These are phyloP conservation scores for Colletotrichum gigasporum DNA, from an alignment of 2,329 filamentous ascomycete species.

Conservation along the genomic window DNA sequence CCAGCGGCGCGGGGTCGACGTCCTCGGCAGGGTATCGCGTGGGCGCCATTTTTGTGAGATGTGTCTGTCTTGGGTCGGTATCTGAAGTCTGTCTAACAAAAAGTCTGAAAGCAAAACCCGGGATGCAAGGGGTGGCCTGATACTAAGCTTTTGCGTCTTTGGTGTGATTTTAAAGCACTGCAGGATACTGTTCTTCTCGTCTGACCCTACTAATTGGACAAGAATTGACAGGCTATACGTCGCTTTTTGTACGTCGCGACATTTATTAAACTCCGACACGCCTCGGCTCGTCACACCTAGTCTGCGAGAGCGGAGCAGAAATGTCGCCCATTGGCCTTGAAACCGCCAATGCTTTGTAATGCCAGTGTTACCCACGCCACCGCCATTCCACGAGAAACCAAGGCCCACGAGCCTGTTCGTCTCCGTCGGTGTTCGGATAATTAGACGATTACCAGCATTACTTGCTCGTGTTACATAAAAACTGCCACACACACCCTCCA, in stretches of 20 bases:
- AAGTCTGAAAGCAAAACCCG: neutral
- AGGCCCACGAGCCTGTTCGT: neutral
- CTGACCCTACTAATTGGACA: neutral
- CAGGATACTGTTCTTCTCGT: neutral
- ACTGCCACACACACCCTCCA: too few species aligned
- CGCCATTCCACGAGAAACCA: neutral
- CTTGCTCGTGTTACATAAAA: too few species aligned
- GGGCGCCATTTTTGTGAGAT: neutral
- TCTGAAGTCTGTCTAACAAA: neutral
- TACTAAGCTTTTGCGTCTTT: too few species aligned
- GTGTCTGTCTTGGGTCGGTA: neutral
- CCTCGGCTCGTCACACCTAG: too few species aligned
- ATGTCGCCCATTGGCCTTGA: too few species aligned
- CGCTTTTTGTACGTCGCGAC: too few species aligned
- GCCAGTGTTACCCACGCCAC: neutral
- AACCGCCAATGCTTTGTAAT: slow-evolving; percentile 7
- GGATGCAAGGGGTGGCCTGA: neutral
- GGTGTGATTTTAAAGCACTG: too few species aligned
- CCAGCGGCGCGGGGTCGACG: slow-evolving; percentile 41
- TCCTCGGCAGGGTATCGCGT: slow-evolving; percentile 10
- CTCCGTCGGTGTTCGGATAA: neutral
- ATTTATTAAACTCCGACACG: too few species aligned
- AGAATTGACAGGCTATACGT: neutral
- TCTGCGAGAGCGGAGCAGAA: too few species aligned
- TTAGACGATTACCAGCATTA: neutral